Base-by-base conservation (phyloP, 108 stramenopile genomes). In the Pseudonitzschia multistriata region DNA sequence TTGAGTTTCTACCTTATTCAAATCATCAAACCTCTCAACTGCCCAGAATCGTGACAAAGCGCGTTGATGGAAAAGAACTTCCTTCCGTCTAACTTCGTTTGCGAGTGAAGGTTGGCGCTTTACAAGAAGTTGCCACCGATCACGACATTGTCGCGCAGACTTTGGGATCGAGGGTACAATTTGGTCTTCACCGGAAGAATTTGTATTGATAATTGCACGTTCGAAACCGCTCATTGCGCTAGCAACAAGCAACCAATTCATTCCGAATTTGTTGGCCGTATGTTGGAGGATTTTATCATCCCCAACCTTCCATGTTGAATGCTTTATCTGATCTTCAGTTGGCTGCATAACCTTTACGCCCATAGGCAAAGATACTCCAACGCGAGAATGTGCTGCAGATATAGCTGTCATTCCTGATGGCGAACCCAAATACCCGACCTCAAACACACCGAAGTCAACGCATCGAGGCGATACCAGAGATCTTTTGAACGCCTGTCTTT, bases 191-290 rank as follows among this genome's bases (percentile, higher is more conserved):
- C 60, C 24, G 27, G 15, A 10, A 7, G 55, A 54, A 52, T 24
- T 40, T 33, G 1, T 37, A 15, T 53, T 36, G 40, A 72, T 28
- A 52, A 50, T 37, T 30, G 59, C 36, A 35, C 39, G 48, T 61
- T 80, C 74, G 13, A 77, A 56, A 45, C 72, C 74, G 62, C 71
- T 82, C n/a, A 85, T 52, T 21, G 74, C 65, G 30, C 72, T 48
- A 15, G 90, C 72, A 65, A 79, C 71, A 52, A 90, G 53, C 30
- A 79, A 76, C 89, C 89, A 93, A 62, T 93, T 93, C 68, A 62
- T 77, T 28, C 81, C 83, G 48, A 78, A 90, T 55, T 74, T 68
- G 19, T 74, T 39, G 7, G 76, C 77, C 17, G 72, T 49, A 31
- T 81, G 66, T n/a, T 71, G 59, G 21, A 94, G 76, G 15, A 68